Conservation (phyloP, 306 rosid genomes). For the Calophaca sinica region DNA sequence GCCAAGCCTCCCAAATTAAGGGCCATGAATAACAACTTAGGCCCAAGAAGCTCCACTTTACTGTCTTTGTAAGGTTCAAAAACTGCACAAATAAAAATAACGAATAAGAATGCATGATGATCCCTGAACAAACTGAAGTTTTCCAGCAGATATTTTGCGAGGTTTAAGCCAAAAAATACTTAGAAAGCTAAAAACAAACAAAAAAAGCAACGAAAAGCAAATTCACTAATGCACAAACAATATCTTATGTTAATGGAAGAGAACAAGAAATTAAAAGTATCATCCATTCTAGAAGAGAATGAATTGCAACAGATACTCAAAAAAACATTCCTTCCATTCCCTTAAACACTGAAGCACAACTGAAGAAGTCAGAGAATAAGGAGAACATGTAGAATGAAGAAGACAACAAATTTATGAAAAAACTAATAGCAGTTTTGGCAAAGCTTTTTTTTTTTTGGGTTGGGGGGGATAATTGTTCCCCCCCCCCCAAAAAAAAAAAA, state of each 20-base stretch:
- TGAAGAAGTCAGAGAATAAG: not conserved
- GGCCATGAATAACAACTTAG: slow-evolving; percentile 91
- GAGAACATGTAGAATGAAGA: slow-evolving; percentile 1
- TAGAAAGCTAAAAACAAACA: not conserved
- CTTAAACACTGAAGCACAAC: not conserved
- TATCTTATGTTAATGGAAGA: slow-evolving; percentile 1
- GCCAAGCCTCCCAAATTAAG: slow-evolving; percentile 93
- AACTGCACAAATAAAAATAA: slow-evolving; percentile 59
- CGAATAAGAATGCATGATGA: not conserved
- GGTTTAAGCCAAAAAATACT: slow-evolving; percentile 27
- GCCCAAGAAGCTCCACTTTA: slow-evolving; percentile 92
- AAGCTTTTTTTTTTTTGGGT: not conserved
- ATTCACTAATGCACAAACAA: slow-evolving; percentile 1
- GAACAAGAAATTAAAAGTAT: slow-evolving; percentile 5
- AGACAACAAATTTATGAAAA: not conserved
- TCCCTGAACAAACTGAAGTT: slow-evolving; percentile 30
- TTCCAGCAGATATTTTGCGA: not conserved
- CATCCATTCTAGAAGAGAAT: slow-evolving; percentile 1
- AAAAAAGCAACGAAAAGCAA: slow-evolving; percentile 1
- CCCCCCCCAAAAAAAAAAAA: too few species aligned
- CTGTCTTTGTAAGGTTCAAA: slow-evolving; percentile 97
- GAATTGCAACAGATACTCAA: slow-evolving; percentile 22
- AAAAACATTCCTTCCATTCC: slow-evolving; percentile 17
- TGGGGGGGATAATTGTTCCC: not conserved
- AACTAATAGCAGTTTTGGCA: not conserved